Evolutionary conservation across 2,329 filamentous ascomycete genomes (phyloP), one percentile per base, ranked within the genome.

Genomic region (Pyricularia sp.): DNA sequence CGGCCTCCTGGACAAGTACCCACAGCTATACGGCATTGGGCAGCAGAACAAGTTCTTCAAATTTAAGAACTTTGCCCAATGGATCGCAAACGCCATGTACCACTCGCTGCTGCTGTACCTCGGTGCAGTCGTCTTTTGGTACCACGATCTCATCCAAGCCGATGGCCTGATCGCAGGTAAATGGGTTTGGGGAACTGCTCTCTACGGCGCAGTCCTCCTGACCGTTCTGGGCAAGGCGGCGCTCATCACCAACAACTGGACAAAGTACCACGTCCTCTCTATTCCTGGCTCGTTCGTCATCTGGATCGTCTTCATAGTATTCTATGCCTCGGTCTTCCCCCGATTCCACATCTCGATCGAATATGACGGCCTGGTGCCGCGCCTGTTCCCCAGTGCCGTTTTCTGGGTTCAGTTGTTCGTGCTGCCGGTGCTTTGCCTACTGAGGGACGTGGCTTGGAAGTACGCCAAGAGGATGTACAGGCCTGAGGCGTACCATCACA

Each of bases 391-490:
- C 12, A 93, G 90, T 71, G 92, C 93, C 0, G 82, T 93, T 42
- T 98, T 98, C 82, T 99, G 95, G 90, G 85, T 95, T 12, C 94
- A 97, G 86, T 89, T 88, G n/a, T 73, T 96, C 14, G 88, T 91
- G 6, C 81, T 99, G 59, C 92, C 94, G 0, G 84, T 89, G 9
- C 79, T 97, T 66, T 98, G 94, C 78, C 84, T 99, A 66, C 80
- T 94, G 67, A 86, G 95, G 75, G 95, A 99, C 78, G 92, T 97
- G 79, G 89, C 90, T 3, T 99, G 94, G 94, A 99, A 99, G 84
- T 99, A 98, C 74, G 89, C 88, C 71, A 97, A 97, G 84, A 88
- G 95, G 72, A 97, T 99, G 93, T 99, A 98, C 81, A 90, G 90
- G 73, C 95, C 95, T 26, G 92, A 97, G 80, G 89, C 92, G 63